Base-by-base conservation (phyloP, 495 filamentous ascomycete genomes). In the Mytilinidion resinicola region DNA sequence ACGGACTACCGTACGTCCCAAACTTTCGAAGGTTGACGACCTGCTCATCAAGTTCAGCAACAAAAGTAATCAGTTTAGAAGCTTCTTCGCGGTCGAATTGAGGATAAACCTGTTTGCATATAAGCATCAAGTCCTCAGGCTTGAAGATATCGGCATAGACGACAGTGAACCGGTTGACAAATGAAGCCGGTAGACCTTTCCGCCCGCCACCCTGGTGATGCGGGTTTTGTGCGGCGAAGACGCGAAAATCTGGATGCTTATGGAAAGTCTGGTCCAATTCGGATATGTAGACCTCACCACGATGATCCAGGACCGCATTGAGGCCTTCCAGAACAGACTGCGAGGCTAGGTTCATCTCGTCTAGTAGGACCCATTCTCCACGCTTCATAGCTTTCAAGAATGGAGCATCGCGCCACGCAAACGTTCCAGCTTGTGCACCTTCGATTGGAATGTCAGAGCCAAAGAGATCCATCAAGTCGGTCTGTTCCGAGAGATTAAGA, bases 311-410 rank as follows among this genome's bases (percentile, higher is more conserved):
- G 74, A 95, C 97, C 14, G 93, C 91, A 64, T 99, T 99, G 15
- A 99, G 77, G 60, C 95, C 95, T 71, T 99, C 95, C 1, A 99
- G 83, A 21, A 99, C 91, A 6, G 91, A 95, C 68, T 97, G 95
- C 0, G 95, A 97, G 3, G 95, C 95, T 51, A 99, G 68, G 65
- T 99, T 99, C 95, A 99, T 96, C 76, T 99, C 95, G 70, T 99
- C 95, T 0, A 99, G 76, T 9, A 99, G 74, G 8, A 97, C 92
- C 95, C 95, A 99, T 61, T 91, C 83, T 11, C 95, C 95, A 46
- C 82, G 84, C 69, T 95, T 91, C 92, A 99, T 97, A 9, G 95
- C 95, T 69, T 86, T 85, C 36, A 99, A 74, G 68, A 97, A 99
- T 1, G 95, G 91, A 12, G 90, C 95, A 71, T 97, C 91, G 57